Base-by-base conservation (phyloP, 257 asterid species). In the Solanum pinnatisectum region DNA sequence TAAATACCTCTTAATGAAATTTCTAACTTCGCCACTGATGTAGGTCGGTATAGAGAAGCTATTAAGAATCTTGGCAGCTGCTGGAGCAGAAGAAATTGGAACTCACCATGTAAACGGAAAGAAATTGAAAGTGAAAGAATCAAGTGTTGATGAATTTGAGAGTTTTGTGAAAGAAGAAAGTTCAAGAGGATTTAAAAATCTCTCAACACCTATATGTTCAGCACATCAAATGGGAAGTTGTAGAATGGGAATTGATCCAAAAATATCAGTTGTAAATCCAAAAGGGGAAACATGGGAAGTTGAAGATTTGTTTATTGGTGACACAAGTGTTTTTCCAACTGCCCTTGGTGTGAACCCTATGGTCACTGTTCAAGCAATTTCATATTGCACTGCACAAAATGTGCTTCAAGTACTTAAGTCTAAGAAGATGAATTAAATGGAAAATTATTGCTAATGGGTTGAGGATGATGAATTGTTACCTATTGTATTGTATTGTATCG, bases 151-250 rank as follows among this genome's bases (percentile, higher is more conserved):
- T 6, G 98, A 94, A 88, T 84, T 94, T 20, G 98, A 96, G 87
- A 89, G 84, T 73, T 95, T 94, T 56, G 94, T 94, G 83, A 90
- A 77, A 60, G 92, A 91, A 90, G 98, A 96, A 88, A 94, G 97
- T 65, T 85, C 87, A 25, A 90, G 94, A 91, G 87, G 93, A 6
- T 59, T 96, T 86, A 89, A 77, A 63, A 85, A 92, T 33, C 90
- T 94, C 8, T 91, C 92, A 16, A 68, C 90, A 7, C 94, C 95
- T 1, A 78, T 96, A 10, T 92, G 98, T 86, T 96, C 98, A 5
- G 99, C 99, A 4, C 98, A 96, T 88, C 99, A 96, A 88, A 96
- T 95, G 98, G 99, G 99, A 67, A 96, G 99, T 87, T 94, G 98
- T 82, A 46, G 97, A 87, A 96, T 96, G 99, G 99, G 99, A 83